Conservation (phyloP, 2,329 filamentous ascomycete genomes). For the Verticillium klebahnii region DNA sequence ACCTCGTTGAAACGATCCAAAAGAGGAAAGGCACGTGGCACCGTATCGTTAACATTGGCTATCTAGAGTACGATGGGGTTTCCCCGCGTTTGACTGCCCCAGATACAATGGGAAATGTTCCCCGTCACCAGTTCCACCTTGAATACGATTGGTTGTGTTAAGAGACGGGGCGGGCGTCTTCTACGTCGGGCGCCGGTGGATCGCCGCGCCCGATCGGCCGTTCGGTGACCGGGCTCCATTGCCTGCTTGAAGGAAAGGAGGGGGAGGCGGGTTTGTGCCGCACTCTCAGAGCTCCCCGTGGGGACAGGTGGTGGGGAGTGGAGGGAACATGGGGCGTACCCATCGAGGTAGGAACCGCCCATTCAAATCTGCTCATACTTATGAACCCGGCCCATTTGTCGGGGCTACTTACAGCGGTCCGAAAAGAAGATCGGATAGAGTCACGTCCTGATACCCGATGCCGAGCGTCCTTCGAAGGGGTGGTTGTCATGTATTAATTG, state of each 20-base stretch:
- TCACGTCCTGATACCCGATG: slow-evolving; percentile 2
- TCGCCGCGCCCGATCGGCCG: slow-evolving; percentile 1
- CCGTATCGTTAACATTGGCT: not conserved
- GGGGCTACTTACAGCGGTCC: slow-evolving; percentile 2
- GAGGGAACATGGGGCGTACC: no score
- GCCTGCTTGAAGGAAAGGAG: slow-evolving; percentile 1
- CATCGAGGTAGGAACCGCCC: no score
- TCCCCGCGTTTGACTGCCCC: no score
- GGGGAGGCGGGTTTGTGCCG: slow-evolving; percentile 1
- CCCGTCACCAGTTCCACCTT: no score
- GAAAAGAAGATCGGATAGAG: slow-evolving; percentile 1
- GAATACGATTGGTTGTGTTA: not conserved
- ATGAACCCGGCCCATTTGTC: slow-evolving; percentile 2
- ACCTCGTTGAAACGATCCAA: not conserved
- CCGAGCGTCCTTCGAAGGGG: slow-evolving; percentile 1
- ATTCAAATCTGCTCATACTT: not conserved
- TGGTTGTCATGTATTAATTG: slow-evolving; percentile 1
- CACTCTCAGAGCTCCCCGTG: not conserved
- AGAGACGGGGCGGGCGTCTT: slow-evolving; percentile 1
- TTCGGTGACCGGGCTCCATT: slow-evolving; percentile 1
- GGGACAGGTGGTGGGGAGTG: no score
- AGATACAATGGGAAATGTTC: no score
- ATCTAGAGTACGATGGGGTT: not conserved
- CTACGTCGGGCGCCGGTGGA: slow-evolving; percentile 2
- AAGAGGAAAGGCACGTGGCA: slow-evolving; percentile 1